Percentiles rank a stretch among this genome's conserved stretches.
These are phyloP conservation scores for Candida qinlingensis DNA, from an alignment of 805 yeast genomes.

Conservation along the genomic window DNA sequence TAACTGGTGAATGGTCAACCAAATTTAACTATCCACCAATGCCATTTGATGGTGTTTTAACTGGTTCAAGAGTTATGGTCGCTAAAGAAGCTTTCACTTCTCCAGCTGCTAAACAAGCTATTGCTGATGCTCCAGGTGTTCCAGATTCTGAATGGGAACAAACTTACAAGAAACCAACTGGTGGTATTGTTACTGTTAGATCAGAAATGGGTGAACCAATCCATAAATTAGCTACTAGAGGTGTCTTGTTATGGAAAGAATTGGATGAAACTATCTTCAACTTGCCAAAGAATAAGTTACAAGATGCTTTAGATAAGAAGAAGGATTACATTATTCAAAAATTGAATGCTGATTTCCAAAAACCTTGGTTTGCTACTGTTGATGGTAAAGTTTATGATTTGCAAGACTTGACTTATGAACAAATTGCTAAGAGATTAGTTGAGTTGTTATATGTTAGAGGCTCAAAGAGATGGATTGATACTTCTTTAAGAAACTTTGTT, in stretches of 20 bases:
- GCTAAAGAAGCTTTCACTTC: conserved; percentile 96
- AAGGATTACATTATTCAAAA: conserved; percentile 78
- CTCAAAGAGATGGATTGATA: conserved; percentile 83
- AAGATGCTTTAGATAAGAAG: conserved; percentile 77
- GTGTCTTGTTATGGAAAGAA: conserved; percentile 96
- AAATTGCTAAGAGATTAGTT: conserved; percentile 80
- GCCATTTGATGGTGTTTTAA: conserved; percentile 97
- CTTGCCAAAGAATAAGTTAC: conserved; percentile 82
- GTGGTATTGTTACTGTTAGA: conserved; percentile 93
- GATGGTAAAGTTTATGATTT: conserved; percentile 78
- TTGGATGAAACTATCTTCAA: conserved; percentile 90
- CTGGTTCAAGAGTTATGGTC: conserved; percentile 96
- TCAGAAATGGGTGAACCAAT: conserved; percentile 99
- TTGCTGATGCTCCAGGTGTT: conserved; percentile 83
- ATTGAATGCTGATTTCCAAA: conserved; percentile 92
- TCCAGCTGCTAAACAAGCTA: conserved; percentile 87
- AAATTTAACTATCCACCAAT: conserved; percentile 88
- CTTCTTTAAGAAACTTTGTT: conserved; percentile 75
- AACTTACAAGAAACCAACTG: conserved; percentile 91
- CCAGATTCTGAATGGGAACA: conserved; percentile 86
- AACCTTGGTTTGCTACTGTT: conserved; percentile 90
- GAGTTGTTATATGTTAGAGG: conserved; percentile 82
- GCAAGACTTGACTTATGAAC: conserved; percentile 92
- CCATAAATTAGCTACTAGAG: conserved; percentile 97
- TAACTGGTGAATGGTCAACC: conserved; percentile 96